Evolutionary conservation across 805 yeast genomes (phyloP), one percentile per base, ranked within the genome.

Genomic region (Peterozyma toletana): DNA sequence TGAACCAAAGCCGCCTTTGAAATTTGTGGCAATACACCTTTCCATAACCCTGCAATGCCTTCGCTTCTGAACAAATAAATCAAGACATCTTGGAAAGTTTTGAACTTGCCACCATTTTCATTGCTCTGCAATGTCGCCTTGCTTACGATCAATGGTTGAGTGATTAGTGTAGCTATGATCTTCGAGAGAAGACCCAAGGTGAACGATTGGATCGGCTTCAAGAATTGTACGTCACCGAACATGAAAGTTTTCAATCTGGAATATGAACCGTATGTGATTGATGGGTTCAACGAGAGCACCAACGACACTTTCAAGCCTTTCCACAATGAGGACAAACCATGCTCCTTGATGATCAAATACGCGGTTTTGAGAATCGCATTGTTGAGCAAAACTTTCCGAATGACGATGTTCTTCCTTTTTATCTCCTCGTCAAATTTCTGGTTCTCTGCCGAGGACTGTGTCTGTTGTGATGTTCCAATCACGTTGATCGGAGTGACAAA

Each of bases 131-230:
- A 74, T 76, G 85, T 77, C 13, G 85, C 91, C 62, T 87, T 87
- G 11, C 95, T 80, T 1, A 86, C 85, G 55, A 87, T 87, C 60
- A 87, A 67, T 2, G 96, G 96, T 65, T 86, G 95, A 0, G 96
- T 86, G 3, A 78, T 71, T 11, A 86, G 38, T 0, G 96, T 87
- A 6, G 96, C 95, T 58, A 85, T 62, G 48, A 85, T 75, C 66
- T 87, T 87, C 42, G 93, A 83, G 36, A 84, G 48, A n/a, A 89
- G 86, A 5, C 96, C 96, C 13, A 86, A 63, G 33, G 77, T 47
- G 60, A 83, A 87, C 56, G 80, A 78, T 62, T 86, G 82, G 40
- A 69, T 63, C 2, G 89, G 83, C 9, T 74, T 67, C 49, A 86
- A 68, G 47, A 62, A 64, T 40, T 42, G 39, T 48, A 62, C 56